phyloP scores from a whole-genome alignment of 139 green algal genomes.

The Coccomyxa sp. region DNA sequence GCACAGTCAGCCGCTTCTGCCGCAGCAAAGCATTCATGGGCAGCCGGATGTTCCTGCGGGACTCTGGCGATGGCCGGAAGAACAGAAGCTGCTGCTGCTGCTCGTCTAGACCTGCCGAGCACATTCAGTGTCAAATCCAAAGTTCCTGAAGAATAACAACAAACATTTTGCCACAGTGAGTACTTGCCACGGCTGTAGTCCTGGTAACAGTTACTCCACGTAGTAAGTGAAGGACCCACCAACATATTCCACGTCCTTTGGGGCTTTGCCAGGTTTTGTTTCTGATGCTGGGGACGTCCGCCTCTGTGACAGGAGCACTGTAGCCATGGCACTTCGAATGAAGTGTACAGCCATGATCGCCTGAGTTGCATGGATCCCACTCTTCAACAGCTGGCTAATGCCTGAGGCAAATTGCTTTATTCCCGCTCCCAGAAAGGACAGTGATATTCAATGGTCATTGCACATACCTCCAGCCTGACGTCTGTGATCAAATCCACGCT shows the following conservation, averaged over 20 bases:
- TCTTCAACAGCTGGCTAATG: not conserved
- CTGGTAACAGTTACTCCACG: too few species aligned
- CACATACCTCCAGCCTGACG: conserved; percentile 33
- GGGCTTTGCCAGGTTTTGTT: conserved; percentile 75
- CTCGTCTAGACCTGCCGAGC: conserved; percentile 38
- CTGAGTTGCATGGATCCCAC: conserved; percentile 11
- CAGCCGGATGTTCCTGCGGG: conserved; percentile 47
- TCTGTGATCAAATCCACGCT: conserved; percentile 63
- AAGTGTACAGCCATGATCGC: conserved; percentile 39
- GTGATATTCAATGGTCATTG: not conserved
- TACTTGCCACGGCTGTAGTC: too few species aligned
- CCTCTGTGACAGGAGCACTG: conserved; percentile 51
- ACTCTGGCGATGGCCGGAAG: conserved; percentile 52
- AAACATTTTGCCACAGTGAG: too few species aligned
- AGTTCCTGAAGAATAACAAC: not conserved
- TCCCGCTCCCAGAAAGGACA: not conserved
- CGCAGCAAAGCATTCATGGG: conserved; percentile 33
- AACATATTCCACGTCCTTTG: conserved; percentile 76
- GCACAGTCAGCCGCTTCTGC: conserved; percentile 15
- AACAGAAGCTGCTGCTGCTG: conserved; percentile 55
- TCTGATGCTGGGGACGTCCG: conserved; percentile 47
- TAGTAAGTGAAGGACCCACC: conserved; percentile 11
- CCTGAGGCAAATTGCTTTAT: not conserved
- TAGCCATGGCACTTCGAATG: conserved; percentile 44
- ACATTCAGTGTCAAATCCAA: not conserved